Percentiles rank a stretch among this genome's conserved stretches.
Evolutionary conservation across 305 asterid species (phyloP).

Genomic region (Fraxinus xanthoxyloides): DNA sequence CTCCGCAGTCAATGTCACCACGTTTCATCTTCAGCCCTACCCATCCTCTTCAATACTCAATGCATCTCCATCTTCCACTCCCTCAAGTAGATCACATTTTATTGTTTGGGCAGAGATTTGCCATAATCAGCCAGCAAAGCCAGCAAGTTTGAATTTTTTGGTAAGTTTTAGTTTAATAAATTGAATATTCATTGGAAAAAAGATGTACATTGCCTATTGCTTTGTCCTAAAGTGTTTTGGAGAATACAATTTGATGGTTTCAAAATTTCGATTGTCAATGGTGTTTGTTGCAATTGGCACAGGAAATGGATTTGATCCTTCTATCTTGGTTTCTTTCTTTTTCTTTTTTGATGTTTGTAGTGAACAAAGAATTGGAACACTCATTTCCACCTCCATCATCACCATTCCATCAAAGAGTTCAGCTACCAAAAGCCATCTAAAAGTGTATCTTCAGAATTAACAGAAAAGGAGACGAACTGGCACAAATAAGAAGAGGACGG

Average conservation of each 20-base stretch:
- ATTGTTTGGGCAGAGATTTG: neutral
- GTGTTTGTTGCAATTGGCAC: neutral
- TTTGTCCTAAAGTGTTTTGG: neutral
- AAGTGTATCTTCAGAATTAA: neutral
- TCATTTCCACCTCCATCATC: neutral
- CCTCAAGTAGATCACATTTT: neutral
- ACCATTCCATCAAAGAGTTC: neutral
- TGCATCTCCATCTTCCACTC: neutral
- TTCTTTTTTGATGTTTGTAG: neutral
- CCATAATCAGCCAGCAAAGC: neutral
- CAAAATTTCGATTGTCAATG: neutral
- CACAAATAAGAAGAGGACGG: neutral
- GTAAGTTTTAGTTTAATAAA: neutral
- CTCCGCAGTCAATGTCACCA: neutral
- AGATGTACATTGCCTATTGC: neutral
- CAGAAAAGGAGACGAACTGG: neutral
- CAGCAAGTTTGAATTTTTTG: neutral
- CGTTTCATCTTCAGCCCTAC: neutral
- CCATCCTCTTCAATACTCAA: neutral
- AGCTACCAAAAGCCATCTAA: neutral
- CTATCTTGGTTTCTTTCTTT: neutral
- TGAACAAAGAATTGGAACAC: neutral
- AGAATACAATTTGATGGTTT: neutral
- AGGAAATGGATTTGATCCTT: neutral
- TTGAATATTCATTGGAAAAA: neutral